These are phyloP conservation scores for Auricularia sp. DNA, from an alignment of 768 basidiomycete genomes.

Conservation along the genomic window DNA sequence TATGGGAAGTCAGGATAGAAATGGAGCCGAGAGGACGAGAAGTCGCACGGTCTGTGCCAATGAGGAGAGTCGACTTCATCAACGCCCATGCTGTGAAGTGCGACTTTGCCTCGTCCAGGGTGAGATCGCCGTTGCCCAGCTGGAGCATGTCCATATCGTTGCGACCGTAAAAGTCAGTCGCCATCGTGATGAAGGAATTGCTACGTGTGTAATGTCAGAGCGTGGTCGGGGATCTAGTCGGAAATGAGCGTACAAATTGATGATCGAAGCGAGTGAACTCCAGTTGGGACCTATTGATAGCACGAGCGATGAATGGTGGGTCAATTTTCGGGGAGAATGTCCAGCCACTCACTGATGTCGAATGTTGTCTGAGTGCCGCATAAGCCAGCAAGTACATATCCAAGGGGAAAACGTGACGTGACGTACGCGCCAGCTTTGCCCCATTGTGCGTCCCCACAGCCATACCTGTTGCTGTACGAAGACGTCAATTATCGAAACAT, in stretches of 20 bases:
- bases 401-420: neutral
- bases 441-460: slow-evolving; percentile 49
- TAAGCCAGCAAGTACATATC: neutral
- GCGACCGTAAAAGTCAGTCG: slow-evolving; percentile 57
- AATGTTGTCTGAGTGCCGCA: slow-evolving; percentile 33
- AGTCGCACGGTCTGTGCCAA: slow-evolving; percentile 38
- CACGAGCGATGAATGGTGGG: slow-evolving; percentile 10
- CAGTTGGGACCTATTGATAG: slow-evolving; percentile 33
- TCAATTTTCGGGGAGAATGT: too few species aligned
- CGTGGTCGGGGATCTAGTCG: neutral
- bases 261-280: slow-evolving; percentile 40
- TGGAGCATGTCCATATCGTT: slow-evolving; percentile 67
- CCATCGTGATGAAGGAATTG: slow-evolving; percentile 54
- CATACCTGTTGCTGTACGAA: slow-evolving; percentile 43
- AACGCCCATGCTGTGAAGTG: slow-evolving; percentile 69
- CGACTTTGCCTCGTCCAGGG: slow-evolving; percentile 53
- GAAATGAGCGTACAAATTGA: slow-evolving; percentile 36
- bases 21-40: neutral
- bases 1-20: neutral
- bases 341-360: slow-evolving; percentile 33
- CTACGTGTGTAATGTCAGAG: slow-evolving; percentile 21
- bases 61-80: slow-evolving; percentile 58
- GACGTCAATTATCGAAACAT: too few species aligned
- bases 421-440: slow-evolving; percentile 59
- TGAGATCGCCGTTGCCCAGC: slow-evolving; percentile 53